Evolutionary conservation across 352 stramenopile species (phyloP).

Genomic region (Elongisporangium senticosum): DNA sequence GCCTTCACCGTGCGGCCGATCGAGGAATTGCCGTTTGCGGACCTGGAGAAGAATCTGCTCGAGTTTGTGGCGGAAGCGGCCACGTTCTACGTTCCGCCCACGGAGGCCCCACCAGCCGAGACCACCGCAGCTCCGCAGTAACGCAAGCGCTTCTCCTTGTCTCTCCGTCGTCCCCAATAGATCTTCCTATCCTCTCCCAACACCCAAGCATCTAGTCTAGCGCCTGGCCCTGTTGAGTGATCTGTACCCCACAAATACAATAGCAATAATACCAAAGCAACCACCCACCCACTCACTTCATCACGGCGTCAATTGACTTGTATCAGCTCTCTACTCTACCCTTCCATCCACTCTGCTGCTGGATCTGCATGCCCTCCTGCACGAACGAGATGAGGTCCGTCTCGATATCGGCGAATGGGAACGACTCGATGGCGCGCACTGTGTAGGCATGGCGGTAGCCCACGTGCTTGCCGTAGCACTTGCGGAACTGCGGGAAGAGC

Average conservation of each 20-base stretch:
- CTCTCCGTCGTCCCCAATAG: neutral
- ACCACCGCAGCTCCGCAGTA: neutral
- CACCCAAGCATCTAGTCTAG: neutral
- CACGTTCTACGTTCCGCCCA: neutral
- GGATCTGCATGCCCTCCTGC: constrained; percentile 27
- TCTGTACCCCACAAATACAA: neutral
- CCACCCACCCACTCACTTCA: too few relatives aligned
- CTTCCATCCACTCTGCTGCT: constrained; percentile 4
- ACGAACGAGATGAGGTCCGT: constrained; percentile 40
- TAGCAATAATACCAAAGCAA: neutral
- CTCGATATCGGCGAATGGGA: constrained; percentile 61
- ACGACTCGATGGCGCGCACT: constrained; percentile 57
- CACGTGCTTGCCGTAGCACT: constrained; percentile 65
- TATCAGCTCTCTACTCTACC: neutral
- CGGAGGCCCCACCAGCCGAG: neutral
- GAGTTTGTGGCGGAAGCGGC: constrained; percentile 33
- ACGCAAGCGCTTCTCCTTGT: too few relatives aligned
- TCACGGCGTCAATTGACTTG: neutral
- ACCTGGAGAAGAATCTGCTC: constrained; percentile 36
- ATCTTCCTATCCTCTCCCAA: neutral
- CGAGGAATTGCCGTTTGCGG: constrained; percentile 32
- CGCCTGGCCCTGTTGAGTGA: neutral
- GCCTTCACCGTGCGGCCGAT: constrained; percentile 42
- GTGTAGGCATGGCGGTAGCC: constrained; percentile 65
- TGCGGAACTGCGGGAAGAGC: constrained; percentile 60